A percentile compares a stretch with the other conserved stretches of the same genome.
Evolutionary conservation across 257 asterid genomes (phyloP).

Genomic region (Euphrasia confusa): DNA sequence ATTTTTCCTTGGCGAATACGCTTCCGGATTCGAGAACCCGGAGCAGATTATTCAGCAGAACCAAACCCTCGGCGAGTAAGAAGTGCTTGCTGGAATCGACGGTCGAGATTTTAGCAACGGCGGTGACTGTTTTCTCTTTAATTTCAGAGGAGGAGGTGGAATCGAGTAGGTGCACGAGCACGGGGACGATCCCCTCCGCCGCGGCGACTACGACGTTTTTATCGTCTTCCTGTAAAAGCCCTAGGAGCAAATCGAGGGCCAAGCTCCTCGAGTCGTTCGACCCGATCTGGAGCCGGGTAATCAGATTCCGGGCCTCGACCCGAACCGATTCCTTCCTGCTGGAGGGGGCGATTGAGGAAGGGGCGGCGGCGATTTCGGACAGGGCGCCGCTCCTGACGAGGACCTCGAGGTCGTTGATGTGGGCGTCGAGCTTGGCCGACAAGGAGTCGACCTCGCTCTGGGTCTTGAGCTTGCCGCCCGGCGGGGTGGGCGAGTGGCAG

Average conservation of each 20-base stretch:
- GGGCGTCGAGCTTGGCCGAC: slow-evolving; percentile 54
- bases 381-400: slow-evolving; percentile 48
- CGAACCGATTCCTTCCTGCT: slow-evolving; percentile 48
- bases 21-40: slow-evolving; percentile 86
- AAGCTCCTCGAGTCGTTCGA: slow-evolving; percentile 66
- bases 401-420: slow-evolving; percentile 61
- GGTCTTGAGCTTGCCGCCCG: slow-evolving; percentile 72
- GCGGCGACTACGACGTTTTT: slow-evolving; percentile 68
- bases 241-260: slow-evolving; percentile 60
- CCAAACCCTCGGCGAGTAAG: slow-evolving; percentile 61
- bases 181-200: slow-evolving; percentile 78
- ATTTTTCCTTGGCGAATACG: slow-evolving; percentile 71
- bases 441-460: slow-evolving; percentile 70
- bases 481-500: slow-evolving; percentile 45
- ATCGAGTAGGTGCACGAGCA: slow-evolving; percentile 67
- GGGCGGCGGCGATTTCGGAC: slow-evolving; percentile 24
- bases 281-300: slow-evolving; percentile 90
- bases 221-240: slow-evolving; percentile 70
- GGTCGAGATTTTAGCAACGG: slow-evolving; percentile 63
- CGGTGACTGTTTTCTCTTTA: slow-evolving; percentile 66
- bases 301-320: slow-evolving; percentile 56
- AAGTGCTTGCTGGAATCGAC: slow-evolving; percentile 64
- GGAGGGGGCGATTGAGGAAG: slow-evolving; percentile 24
- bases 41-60: slow-evolving; percentile 52
- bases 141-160: slow-evolving; percentile 58